These are phyloP conservation scores for Phytomonas francai DNA, from an alignment of 208 protist genomes.

Conservation along the genomic window DNA sequence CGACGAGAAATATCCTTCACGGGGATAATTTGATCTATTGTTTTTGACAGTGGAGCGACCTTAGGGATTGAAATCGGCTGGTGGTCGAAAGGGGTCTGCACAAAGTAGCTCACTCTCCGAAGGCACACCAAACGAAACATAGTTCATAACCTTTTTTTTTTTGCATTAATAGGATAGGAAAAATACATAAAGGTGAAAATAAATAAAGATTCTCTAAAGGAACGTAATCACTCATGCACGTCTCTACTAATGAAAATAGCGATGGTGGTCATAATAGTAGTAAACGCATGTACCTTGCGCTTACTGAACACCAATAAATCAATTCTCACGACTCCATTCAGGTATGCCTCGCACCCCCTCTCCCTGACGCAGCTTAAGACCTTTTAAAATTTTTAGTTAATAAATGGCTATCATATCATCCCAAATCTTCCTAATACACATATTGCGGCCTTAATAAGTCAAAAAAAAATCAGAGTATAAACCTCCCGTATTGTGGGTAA, in stretches of 20 bases:
- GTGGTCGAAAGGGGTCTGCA: conserved; percentile 53
- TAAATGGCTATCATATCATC: no score
- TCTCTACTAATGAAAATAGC: background rate
- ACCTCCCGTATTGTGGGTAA: no score
- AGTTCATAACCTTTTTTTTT: conserved; percentile 3
- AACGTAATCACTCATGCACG: background rate
- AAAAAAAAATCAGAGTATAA: no score
- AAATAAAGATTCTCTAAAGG: conserved; percentile 3
- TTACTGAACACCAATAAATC: no score
- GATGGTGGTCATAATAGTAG: no score
- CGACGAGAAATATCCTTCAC: conserved; percentile 15
- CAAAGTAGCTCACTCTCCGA: conserved; percentile 16
- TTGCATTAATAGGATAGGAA: background rate
- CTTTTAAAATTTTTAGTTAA: no score
- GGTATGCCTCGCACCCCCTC: no score
- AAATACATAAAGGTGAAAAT: background rate
- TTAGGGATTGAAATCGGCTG: conserved; percentile 41
- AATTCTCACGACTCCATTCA: no score
- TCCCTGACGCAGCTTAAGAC: no score
- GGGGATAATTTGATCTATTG: conserved; percentile 19
- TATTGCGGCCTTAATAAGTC: no score
- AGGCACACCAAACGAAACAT: conserved; percentile 2
- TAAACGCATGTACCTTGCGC: no score
- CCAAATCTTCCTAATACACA: no score
- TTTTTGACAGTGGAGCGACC: conserved; percentile 9